phyloP scores from a whole-genome alignment of 2,329 filamentous ascomycete species.

The Clarireedia homoeocarpa region DNA sequence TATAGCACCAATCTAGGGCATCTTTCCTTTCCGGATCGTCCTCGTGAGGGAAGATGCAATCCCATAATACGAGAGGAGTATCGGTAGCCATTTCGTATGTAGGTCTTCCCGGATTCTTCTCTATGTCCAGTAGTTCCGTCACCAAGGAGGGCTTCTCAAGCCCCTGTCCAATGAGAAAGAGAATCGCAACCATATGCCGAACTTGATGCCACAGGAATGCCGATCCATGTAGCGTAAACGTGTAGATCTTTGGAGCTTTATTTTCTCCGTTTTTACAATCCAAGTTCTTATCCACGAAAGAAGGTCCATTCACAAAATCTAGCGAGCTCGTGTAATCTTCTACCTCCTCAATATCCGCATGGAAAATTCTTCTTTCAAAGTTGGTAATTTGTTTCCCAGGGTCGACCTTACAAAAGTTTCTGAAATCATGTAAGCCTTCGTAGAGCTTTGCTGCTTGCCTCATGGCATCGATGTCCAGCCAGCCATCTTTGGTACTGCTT shows the following conservation, averaged over 20 bases:
- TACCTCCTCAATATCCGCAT: conserved; percentile 70
- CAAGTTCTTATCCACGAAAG: conserved; percentile 6
- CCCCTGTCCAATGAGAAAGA: conserved; percentile 90
- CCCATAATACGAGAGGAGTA: conserved; percentile 86
- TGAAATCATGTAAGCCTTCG: conserved; percentile 83
- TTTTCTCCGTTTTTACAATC: neutral
- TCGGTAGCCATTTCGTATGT: conserved; percentile 88
- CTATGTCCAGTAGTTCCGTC: conserved; percentile 64
- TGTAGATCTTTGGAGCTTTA: conserved; percentile 60
- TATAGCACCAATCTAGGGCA: conserved; percentile 68
- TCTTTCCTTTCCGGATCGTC: conserved; percentile 41
- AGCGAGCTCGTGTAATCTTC: conserved; percentile 44
- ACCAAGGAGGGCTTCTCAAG: conserved; percentile 71
- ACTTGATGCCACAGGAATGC: conserved; percentile 99
- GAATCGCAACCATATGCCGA: conserved; percentile 80
- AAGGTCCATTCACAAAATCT: conserved; percentile 39
- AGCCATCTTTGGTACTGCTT: conserved; percentile 51
- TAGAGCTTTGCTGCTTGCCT: conserved; percentile 69
- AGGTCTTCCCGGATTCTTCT: conserved; percentile 65
- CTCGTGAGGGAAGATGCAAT: conserved; percentile 73
- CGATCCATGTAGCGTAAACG: conserved; percentile 80
- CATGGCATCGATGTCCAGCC: conserved; percentile 86
- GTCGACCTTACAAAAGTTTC: conserved; percentile 95
- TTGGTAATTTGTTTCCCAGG: conserved; percentile 80
- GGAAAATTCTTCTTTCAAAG: conserved; percentile 71